Evolutionary conservation across 2,329 filamentous ascomycete species (phyloP).

Genomic region (Ophiocordyceps robertsii): DNA sequence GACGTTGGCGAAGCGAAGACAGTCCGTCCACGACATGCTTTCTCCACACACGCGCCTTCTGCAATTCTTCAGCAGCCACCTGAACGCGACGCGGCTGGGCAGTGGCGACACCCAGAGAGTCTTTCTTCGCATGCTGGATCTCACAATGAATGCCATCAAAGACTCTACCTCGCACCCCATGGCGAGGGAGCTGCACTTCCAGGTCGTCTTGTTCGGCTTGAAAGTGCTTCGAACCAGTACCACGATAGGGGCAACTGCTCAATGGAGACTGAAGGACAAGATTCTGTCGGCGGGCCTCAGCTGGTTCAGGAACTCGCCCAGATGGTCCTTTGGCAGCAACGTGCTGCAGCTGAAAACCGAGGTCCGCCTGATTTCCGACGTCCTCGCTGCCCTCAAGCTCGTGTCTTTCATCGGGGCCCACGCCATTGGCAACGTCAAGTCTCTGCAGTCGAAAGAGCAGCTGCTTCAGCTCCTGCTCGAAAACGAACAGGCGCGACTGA

Average conservation of each 20-base stretch:
- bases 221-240: conserved; percentile 63
- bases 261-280: conserved; percentile 79
- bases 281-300: conserved; percentile 73
- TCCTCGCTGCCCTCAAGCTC: conserved; percentile 51
- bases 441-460: conserved; percentile 66
- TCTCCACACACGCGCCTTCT: conserved; percentile 76
- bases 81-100: conserved; percentile 79
- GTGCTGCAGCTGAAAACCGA: conserved; percentile 89
- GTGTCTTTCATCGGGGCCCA: conserved; percentile 47
- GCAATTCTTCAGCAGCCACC: conserved; percentile 88
- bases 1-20: conserved; percentile 59
- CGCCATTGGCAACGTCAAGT: conserved; percentile 41
- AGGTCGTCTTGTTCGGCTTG: conserved; percentile 71
- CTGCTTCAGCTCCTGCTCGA: conserved; percentile 70
- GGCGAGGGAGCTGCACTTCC: conserved; percentile 82
- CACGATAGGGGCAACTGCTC: conserved; percentile 46
- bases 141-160: conserved; percentile 64
- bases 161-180: conserved; percentile 67
- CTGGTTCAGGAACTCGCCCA: conserved; percentile 76
- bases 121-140: conserved; percentile 68
- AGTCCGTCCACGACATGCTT: conserved; percentile 68
- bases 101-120: conserved; percentile 69
- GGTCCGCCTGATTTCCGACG: conserved; percentile 65
- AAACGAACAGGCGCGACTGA: conserved; percentile 70
- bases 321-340: conserved; percentile 95